phyloP scores from a whole-genome alignment of 2,329 filamentous ascomycete species.

The Aureobasidium uvarum region DNA sequence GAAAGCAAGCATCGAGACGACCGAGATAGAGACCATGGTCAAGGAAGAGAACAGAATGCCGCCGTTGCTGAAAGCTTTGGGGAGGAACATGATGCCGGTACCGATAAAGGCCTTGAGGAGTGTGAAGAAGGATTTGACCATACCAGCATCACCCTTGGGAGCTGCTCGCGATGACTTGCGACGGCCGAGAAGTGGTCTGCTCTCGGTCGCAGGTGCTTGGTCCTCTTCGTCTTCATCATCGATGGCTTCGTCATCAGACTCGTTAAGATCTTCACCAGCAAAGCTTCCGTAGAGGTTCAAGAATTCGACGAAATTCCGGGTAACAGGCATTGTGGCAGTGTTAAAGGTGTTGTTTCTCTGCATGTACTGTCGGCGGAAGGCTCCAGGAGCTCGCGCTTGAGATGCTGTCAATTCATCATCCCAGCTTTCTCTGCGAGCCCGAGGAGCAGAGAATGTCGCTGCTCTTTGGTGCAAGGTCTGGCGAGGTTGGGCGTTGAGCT shows the following conservation, averaged over 20 bases:
- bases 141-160: slow-evolving; percentile 62
- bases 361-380: slow-evolving; percentile 56
- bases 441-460: slow-evolving; percentile 61
- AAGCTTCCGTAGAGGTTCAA: slow-evolving; percentile 74
- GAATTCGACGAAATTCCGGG: slow-evolving; percentile 71
- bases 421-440: slow-evolving; percentile 30
- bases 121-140: slow-evolving; percentile 74
- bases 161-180: slow-evolving; percentile 52
- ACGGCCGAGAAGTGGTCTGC: slow-evolving; percentile 59
- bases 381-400: slow-evolving; percentile 52
- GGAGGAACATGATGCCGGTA: slow-evolving; percentile 78
- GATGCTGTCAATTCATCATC: slow-evolving; percentile 42
- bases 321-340: slow-evolving; percentile 54
- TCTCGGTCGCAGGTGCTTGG: slow-evolving; percentile 58
- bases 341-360: slow-evolving; percentile 43
- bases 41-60: slow-evolving; percentile 72
- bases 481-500: slow-evolving; percentile 57
- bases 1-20: slow-evolving; percentile 68
- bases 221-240: slow-evolving; percentile 49
- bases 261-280: slow-evolving; percentile 66
- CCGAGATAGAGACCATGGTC: slow-evolving; percentile 63
- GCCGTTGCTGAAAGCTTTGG: slow-evolving; percentile 75
- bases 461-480: slow-evolving; percentile 53
- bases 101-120: slow-evolving; percentile 76
- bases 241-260: slow-evolving; percentile 60